Conservation (phyloP, 768 basidiomycete genomes). For the Mycena rebaudengoi region DNA sequence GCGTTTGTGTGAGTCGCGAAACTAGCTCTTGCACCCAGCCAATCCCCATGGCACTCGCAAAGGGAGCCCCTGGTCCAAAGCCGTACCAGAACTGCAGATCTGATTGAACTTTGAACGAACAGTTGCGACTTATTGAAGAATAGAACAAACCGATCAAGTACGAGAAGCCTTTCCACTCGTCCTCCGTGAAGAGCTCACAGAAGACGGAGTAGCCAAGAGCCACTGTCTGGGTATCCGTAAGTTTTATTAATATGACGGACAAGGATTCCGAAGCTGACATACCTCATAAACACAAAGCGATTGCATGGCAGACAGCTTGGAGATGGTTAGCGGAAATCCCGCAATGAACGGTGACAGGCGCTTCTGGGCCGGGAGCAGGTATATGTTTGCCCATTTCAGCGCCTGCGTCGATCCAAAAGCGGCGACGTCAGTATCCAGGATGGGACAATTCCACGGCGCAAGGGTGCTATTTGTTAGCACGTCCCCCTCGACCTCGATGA, state of each 20-base stretch:
- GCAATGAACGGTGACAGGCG: neutral
- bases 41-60: conserved; percentile 77
- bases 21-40: conserved; percentile 90
- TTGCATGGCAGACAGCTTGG: neutral
- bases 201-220: conserved; percentile 91
- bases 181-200: conserved; percentile 87
- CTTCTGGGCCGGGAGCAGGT: neutral
- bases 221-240: conserved; percentile 67
- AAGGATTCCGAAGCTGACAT: neutral
- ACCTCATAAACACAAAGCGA: conserved; percentile 6
- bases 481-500: conserved; percentile 46
- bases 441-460: neutral
- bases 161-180: conserved; percentile 94
- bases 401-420: neutral
- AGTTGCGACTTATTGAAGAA: neutral
- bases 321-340: neutral
- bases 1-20: conserved; percentile 82
- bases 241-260: neutral
- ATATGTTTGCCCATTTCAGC: neutral
- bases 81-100: conserved; percentile 54
- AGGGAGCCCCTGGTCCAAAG: conserved; percentile 83
- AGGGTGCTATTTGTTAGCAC: neutral
- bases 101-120: neutral
- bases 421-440: neutral
- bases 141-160: conserved; percentile 45